phyloP scores from a whole-genome alignment of 805 yeast genomes.

The Candida ulmi region DNA sequence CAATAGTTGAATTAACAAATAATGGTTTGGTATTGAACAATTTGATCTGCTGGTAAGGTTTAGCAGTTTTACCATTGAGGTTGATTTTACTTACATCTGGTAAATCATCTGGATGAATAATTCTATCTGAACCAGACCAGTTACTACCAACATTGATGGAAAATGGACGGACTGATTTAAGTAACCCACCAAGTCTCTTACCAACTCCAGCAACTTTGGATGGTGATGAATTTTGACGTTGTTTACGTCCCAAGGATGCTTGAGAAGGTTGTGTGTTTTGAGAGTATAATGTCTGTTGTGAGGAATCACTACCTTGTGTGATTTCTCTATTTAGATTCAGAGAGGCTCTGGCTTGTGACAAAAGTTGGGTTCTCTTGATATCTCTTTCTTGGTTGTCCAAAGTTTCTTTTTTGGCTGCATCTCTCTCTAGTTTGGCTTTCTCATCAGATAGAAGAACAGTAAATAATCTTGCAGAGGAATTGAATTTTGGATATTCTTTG shows the following conservation, averaged over 20 bases:
- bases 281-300: not conserved
- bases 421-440: constrained; percentile 46
- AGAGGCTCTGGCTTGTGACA: constrained; percentile 25
- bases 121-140: constrained; percentile 36
- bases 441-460: constrained; percentile 41
- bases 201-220: constrained; percentile 24
- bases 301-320: constrained; percentile 8
- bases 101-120: constrained; percentile 47
- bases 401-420: constrained; percentile 38
- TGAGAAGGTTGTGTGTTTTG: constrained; percentile 5
- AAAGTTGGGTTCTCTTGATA: constrained; percentile 24
- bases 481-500: constrained; percentile 29
- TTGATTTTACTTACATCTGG: constrained; percentile 48
- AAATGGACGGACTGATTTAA: constrained; percentile 55
- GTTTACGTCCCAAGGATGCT: constrained; percentile 10
- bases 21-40: constrained; percentile 35
- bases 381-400: constrained; percentile 32
- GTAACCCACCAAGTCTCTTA: constrained; percentile 51
- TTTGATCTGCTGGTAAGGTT: constrained; percentile 44
- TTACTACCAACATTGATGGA: constrained; percentile 41
- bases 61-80: constrained; percentile 31
- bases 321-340: constrained; percentile 8
- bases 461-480: constrained; percentile 37
- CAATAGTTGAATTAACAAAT: constrained; percentile 30
- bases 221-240: constrained; percentile 17